Conservation (phyloP, 345 rosid genomes). For the Gossypium raimondii region DNA sequence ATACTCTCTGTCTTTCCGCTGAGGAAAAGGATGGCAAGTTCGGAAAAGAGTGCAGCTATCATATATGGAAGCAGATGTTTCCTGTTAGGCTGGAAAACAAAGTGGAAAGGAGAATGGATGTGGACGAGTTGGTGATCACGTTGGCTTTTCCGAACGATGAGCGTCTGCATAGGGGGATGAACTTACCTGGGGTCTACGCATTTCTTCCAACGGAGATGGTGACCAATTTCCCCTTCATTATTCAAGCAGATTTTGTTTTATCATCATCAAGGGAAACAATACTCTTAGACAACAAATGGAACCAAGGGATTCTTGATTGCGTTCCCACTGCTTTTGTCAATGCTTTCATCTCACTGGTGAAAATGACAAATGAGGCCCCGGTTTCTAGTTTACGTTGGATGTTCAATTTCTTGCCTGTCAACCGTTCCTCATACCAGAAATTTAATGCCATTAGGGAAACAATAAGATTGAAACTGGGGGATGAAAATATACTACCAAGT, state of each 20-base stretch:
- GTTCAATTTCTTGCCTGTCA: slow-evolving; percentile 63
- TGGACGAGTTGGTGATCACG: slow-evolving; percentile 64
- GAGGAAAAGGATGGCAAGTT: slow-evolving; percentile 18
- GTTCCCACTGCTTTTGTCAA: slow-evolving; percentile 54
- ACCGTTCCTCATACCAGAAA: slow-evolving; percentile 24
- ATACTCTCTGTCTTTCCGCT: slow-evolving; percentile 53
- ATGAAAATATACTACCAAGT: slow-evolving; percentile 51
- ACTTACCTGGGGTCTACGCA: slow-evolving; percentile 62
- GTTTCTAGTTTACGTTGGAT: slow-evolving; percentile 38
- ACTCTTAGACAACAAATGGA: slow-evolving; percentile 58
- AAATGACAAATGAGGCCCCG: slow-evolving; percentile 43
- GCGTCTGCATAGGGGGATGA: slow-evolving; percentile 46
- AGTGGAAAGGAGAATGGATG: slow-evolving; percentile 61
- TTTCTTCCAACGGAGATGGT: slow-evolving; percentile 81
- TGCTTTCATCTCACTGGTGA: slow-evolving; percentile 57
- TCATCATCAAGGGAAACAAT: slow-evolving; percentile 72
- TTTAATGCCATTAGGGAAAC: slow-evolving; percentile 46
- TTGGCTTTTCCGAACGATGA: slow-evolving; percentile 66
- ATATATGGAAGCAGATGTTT: slow-evolving; percentile 72
- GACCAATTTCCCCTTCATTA: slow-evolving; percentile 58
- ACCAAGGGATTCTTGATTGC: slow-evolving; percentile 69
- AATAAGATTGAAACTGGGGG: slow-evolving; percentile 30
- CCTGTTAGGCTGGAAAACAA: slow-evolving; percentile 47
- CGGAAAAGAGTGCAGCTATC: slow-evolving; percentile 48
- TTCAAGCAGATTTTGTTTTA: slow-evolving; percentile 67